Percentiles rank a stretch among this genome's conserved stretches.
phyloP scores from a whole-genome alignment of 2,329 filamentous ascomycete species.

The Leptographium procerum region DNA sequence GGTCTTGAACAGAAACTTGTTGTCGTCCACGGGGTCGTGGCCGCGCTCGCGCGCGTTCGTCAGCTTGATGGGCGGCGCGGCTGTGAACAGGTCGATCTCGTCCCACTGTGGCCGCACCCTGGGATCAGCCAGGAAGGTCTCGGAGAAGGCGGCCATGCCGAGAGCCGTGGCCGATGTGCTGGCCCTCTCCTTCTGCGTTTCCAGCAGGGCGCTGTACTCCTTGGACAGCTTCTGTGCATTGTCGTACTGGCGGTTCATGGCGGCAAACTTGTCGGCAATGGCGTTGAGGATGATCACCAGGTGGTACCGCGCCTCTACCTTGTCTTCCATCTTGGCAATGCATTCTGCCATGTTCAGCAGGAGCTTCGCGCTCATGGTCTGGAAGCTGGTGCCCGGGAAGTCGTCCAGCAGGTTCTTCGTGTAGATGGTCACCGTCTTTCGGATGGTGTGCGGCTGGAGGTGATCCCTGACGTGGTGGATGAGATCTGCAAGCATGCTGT shows the following conservation, averaged over 20 bases:
- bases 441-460: slow-evolving; percentile 81
- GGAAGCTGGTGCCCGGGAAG: slow-evolving; percentile 95
- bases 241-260: slow-evolving; percentile 92
- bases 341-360: slow-evolving; percentile 97
- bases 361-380: slow-evolving; percentile 98
- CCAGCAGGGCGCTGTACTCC: slow-evolving; percentile 73
- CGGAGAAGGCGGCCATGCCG: slow-evolving; percentile 48
- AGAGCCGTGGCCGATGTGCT: slow-evolving; percentile 8
- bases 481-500: slow-evolving; percentile 95
- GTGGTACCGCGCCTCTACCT: slow-evolving; percentile 88
- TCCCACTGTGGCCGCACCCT: slow-evolving; percentile 85
- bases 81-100: slow-evolving; percentile 86
- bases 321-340: slow-evolving; percentile 87
- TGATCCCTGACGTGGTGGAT: slow-evolving; percentile 93
- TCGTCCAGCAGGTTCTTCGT: slow-evolving; percentile 92
- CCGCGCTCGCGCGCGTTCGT: slow-evolving; percentile 82
- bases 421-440: slow-evolving; percentile 92
- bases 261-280: slow-evolving; percentile 94
- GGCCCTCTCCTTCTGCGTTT: slow-evolving; percentile 36
- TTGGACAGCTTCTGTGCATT: slow-evolving; percentile 93
- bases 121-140: slow-evolving; percentile 77
- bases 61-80: slow-evolving; percentile 89
- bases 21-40: slow-evolving; percentile 84
- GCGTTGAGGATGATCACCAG: slow-evolving; percentile 95
- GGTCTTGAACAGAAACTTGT: slow-evolving; percentile 96